Base-by-base conservation (phyloP, 805 yeast species). In the Scheffersomyces coipomensis region DNA sequence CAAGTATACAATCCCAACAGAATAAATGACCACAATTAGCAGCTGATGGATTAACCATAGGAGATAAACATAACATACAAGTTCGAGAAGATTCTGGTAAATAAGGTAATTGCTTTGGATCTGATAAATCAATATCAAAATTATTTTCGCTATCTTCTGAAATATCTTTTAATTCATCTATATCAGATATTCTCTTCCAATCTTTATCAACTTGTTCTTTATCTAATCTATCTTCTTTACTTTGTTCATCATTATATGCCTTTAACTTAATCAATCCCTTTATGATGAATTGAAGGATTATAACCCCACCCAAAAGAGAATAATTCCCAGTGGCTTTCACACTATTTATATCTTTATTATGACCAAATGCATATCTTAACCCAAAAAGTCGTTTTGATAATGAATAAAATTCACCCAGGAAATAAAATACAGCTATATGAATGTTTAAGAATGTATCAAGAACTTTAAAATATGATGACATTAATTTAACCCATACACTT, bases 11-110 rank as follows among this genome's bases (percentile, higher is more conserved):
- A 5, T 69, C 71, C 97, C 98, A 91, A 62, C 99, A 91, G 59
- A 87, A 91, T 12, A 88, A 42, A 58, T 91, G 99, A 0, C 98
- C 99, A 62, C 99, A 91, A 4, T 82, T 77, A 0, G 96, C 88
- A 44, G 87, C 78, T 1, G 96, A 70, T 4, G 99, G 98, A 45
- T 86, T 78, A 1, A 64, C 70, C 93, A 91, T 86, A 12, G 75
- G 71, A 7, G 85, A 81, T 18, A 91, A 71, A 57, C 99, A 91
- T 16, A 93, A 71, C 75, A 89, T 84, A 56, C 99, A 91, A 30
- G 75, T 71, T 38, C 97, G 71, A 1, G 95, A 81, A 19, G 65
- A 60, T 41, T 73, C 81, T 0, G 90, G 85, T 8, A 91, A 78
- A 54, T 79, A 90, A 4, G 86, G 82, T 37, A 90, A 64, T 5